These are phyloP conservation scores for Letharia columbiana DNA, from an alignment of 495 filamentous ascomycete species.

Conservation along the genomic window DNA sequence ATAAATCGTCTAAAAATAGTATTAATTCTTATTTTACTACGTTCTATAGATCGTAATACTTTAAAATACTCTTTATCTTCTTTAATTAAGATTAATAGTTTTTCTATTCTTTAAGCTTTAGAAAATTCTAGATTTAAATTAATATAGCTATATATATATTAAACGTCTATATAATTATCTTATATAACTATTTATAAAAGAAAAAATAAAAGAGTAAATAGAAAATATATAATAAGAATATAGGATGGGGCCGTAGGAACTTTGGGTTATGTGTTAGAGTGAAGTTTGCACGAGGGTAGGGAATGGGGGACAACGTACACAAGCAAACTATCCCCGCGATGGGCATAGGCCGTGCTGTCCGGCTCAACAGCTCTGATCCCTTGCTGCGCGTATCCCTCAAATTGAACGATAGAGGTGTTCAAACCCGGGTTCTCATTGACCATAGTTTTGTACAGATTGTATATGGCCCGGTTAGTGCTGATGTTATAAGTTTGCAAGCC, in stretches of 20 bases:
- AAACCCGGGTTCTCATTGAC: conserved; percentile 14
- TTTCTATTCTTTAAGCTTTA: no score
- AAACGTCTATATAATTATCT: no score
- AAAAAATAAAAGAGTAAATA: no score
- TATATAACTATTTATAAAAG: no score
- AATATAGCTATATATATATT: no score
- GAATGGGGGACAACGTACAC: conserved; percentile 22
- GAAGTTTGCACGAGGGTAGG: background rate
- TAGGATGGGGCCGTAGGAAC: conserved; percentile 19
- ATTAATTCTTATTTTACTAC: no score
- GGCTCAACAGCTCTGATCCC: background rate
- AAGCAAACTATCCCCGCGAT: background rate
- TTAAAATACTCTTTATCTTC: no score
- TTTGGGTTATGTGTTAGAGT: background rate
- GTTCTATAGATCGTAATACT: no score
- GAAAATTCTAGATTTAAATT: no score
- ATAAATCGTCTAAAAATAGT: no score
- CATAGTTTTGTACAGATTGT: conserved; percentile 18
- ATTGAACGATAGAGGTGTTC: background rate
- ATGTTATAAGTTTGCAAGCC: conserved; percentile 25
- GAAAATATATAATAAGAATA: no score
- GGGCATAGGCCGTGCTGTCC: background rate
- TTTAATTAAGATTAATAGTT: no score
- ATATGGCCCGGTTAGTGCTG: conserved; percentile 23
- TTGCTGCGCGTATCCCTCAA: background rate